These are phyloP conservation scores for Plasmodium gonderi DNA, from an alignment of 169 alveolate genomes.

Conservation along the genomic window DNA sequence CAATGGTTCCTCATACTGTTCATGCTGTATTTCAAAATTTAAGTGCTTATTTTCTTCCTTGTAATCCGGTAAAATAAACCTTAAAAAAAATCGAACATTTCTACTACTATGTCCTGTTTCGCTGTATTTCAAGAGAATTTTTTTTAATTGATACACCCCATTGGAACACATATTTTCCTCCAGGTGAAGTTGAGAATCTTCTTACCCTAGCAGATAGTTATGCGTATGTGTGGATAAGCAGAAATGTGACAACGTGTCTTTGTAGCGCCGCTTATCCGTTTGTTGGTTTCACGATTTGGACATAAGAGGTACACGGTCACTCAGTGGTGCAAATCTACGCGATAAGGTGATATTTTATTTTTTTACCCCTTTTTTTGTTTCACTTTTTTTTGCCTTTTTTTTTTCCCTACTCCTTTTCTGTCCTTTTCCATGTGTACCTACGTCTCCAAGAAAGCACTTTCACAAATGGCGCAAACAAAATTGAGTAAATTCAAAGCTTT, in stretches of 20 bases:
- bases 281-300: too few species aligned
- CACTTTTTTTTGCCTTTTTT: too few species aligned
- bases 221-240: too few species aligned
- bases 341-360: too few species aligned
- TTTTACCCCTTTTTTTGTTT: too few species aligned
- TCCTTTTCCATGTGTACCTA: neutral
- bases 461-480: neutral
- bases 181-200: neutral
- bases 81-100: slow-evolving; percentile 81
- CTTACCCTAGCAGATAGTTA: too few species aligned
- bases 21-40: slow-evolving; percentile 83
- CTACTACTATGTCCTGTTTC: slow-evolving; percentile 88
- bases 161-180: slow-evolving; percentile 76
- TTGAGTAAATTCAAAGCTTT: neutral
- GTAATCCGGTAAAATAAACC: slow-evolving; percentile 81
- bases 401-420: neutral
- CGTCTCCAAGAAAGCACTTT: neutral
- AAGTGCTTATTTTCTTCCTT: slow-evolving; percentile 80
- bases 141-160: slow-evolving; percentile 86
- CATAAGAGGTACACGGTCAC: too few species aligned
- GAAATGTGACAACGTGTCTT: too few species aligned
- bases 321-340: too few species aligned
- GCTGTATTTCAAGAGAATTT: slow-evolving; percentile 79
- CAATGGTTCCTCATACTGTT: slow-evolving; percentile 85
- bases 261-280: too few species aligned